Conservation (phyloP, 257 asterid genomes). For the Scutellaria galericulata region DNA sequence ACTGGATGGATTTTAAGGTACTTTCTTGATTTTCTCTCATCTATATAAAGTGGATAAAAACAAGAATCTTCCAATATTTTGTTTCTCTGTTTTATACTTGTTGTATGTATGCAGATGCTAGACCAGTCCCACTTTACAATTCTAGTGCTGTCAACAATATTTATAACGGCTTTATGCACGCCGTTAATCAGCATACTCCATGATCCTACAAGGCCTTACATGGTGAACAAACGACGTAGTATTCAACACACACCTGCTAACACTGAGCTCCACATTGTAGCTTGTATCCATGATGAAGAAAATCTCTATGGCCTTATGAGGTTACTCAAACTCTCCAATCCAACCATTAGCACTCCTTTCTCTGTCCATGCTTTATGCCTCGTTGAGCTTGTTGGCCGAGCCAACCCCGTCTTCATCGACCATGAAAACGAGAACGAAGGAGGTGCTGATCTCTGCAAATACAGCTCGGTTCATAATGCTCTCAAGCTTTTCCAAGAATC, state of each 20-base stretch:
- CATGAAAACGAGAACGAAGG: conserved; percentile 46
- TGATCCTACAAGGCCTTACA: conserved; percentile 79
- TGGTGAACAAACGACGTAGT: conserved; percentile 67
- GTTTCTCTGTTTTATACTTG: conserved; percentile 1
- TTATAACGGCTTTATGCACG: conserved; percentile 52
- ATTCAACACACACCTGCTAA: conserved; percentile 72
- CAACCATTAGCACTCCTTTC: conserved; percentile 52
- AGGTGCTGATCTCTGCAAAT: conserved; percentile 5
- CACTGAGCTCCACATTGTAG: conserved; percentile 55
- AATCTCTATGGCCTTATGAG: conserved; percentile 51
- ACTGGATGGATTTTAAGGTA: conserved; percentile 75
- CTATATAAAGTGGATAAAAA: background rate
- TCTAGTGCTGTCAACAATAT: conserved; percentile 52
- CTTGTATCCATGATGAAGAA: conserved; percentile 58
- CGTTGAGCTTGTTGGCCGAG: conserved; percentile 65
- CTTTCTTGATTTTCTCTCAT: background rate
- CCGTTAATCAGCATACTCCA: conserved; percentile 68
- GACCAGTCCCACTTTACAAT: conserved; percentile 52
- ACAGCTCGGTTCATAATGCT: conserved; percentile 54
- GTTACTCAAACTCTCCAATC: conserved; percentile 61
- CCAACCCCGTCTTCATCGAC: conserved; percentile 63
- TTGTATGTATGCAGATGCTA: conserved; percentile 57
- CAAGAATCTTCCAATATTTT: background rate
- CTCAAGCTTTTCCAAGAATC: conserved; percentile 52
- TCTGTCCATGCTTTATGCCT: conserved; percentile 59